Percentiles rank a stretch among this genome's conserved stretches.
Conservation (phyloP, 768 basidiomycete genomes). For the Naematelia encephala region DNA sequence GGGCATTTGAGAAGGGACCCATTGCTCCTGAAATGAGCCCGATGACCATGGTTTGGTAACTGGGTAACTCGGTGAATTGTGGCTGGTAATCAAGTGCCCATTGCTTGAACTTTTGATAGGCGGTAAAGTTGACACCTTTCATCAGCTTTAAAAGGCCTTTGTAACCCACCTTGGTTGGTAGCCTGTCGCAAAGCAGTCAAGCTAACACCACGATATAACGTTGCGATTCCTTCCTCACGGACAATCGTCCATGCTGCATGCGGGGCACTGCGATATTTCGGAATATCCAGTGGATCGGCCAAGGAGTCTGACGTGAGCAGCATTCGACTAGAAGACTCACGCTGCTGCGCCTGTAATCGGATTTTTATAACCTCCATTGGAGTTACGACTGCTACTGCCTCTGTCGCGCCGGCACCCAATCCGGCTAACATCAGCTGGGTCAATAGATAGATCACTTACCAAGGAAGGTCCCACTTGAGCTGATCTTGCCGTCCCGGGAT, state of each 20-base stretch:
- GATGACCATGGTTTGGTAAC: slow-evolving; percentile 92
- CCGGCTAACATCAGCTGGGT: no score
- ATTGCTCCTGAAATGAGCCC: slow-evolving; percentile 95
- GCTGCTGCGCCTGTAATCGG: slow-evolving; percentile 92
- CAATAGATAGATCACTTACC: slow-evolving; percentile 56
- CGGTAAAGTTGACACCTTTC: slow-evolving; percentile 91
- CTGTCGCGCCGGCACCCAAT: slow-evolving; percentile 89
- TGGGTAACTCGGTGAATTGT: slow-evolving; percentile 71
- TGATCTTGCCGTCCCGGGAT: slow-evolving; percentile 70
- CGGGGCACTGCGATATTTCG: slow-evolving; percentile 91
- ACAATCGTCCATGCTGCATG: slow-evolving; percentile 95
- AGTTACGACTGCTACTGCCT: slow-evolving; percentile 89
- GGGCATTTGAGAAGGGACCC: slow-evolving; percentile 98
- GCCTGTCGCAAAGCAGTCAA: slow-evolving; percentile 93
- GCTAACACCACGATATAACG: slow-evolving; percentile 88
- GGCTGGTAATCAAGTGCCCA: slow-evolving; percentile 74
- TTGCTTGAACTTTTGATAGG: slow-evolving; percentile 94
- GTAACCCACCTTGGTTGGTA: slow-evolving; percentile 78
- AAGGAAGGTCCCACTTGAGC: slow-evolving; percentile 75
- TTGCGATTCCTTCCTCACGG: slow-evolving; percentile 78
- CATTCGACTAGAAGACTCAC: slow-evolving; percentile 22
- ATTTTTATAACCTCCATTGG: slow-evolving; percentile 99
- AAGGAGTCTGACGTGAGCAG: slow-evolving; percentile 61
- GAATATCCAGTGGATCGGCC: slow-evolving; percentile 88
- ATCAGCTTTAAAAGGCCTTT: neutral